Evolutionary conservation across 345 rosid species (phyloP), one percentile per base, ranked within the genome.

Genomic region (Arabidopsis suecica): DNA sequence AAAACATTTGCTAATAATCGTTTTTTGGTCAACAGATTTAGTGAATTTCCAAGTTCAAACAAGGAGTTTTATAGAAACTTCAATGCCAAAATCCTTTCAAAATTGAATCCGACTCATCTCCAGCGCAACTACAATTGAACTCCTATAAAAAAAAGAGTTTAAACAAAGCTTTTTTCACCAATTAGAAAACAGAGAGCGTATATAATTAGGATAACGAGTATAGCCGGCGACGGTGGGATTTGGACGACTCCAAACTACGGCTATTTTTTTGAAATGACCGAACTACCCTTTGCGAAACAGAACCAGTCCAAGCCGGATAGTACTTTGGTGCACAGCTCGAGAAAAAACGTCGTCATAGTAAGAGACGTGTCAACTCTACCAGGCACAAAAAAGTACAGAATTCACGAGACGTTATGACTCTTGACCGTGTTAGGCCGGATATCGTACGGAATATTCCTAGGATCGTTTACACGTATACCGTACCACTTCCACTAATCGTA

Each of bases 371-470:
- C 28, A 4, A 44, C 2, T 51, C 18, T 16, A 16, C 18, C 0
- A 5, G 11, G 30, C 9, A 69, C 3, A 3, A 28, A 3, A 28
- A 33, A 14, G 75, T 20, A 48, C 44, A 36, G 45, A 38, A 36
- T 3, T 23, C 60, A 12, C 65, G 40, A 57, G 20, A 28, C 44
- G n/a, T 54, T 33, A 34, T 33, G 37, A 48, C 41, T 45, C 57
- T 37, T 60, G 68, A 60, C 51, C 50, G 9, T 49, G 20, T 45
- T 45, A 41, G 41, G 20, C 38, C 42, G 55, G 42, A 8, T 33
- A 12, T 48, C 62, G 77, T 73, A 63, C 77, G 70, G 77, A 63
- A 62, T 73, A 73, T 73, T 73, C 56, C 8, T 63, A 7, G 54
- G 47, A 63, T 62, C 53, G 6, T 63, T 3, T 25, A 16, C 18